Percentiles rank a stretch among this genome's conserved stretches.
Conservation (phyloP, 768 basidiomycete species). For the Leccinellum albellum region DNA sequence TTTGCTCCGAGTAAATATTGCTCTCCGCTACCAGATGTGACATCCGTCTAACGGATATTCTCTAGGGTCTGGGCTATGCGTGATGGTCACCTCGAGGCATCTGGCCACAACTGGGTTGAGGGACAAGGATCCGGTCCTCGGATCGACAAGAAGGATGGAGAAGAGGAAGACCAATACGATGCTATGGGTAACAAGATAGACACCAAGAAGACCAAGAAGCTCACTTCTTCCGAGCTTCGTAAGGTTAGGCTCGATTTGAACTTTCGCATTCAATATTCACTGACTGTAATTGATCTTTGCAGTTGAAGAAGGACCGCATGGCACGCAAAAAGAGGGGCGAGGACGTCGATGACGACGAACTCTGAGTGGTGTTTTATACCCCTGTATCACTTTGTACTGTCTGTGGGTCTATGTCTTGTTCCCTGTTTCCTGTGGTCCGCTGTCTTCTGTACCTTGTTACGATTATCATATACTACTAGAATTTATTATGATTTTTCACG, state of each 20-base stretch:
- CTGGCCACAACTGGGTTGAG: conserved; percentile 99
- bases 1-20: conserved; percentile 72
- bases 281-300: conserved; percentile 10
- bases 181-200: conserved; percentile 99
- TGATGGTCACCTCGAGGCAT: conserved; percentile 92
- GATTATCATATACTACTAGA: conserved; percentile 16
- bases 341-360: conserved; percentile 64
- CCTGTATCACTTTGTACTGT: conserved; percentile 9
- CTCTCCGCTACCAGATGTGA: neutral
- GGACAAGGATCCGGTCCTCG: conserved; percentile 93
- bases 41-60: neutral
- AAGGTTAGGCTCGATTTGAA: conserved; percentile 46
- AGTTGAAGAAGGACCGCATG: conserved; percentile 93
- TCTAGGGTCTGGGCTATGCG: conserved; percentile 95
- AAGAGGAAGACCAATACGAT: conserved; percentile 89
- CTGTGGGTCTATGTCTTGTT: conserved; percentile 16
- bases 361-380: conserved; percentile 28
- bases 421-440: conserved; percentile 5
- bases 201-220: conserved; percentile 80
- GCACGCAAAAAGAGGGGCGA: conserved; percentile 85
- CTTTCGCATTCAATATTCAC: neutral
- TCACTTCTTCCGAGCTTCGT: conserved; percentile 76
- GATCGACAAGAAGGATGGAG: conserved; percentile 91
- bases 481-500: conserved; percentile 1
- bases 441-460: conserved; percentile 20